These are phyloP conservation scores for Bremia lactucae DNA, from an alignment of 352 stramenopile genomes.

Conservation along the genomic window DNA sequence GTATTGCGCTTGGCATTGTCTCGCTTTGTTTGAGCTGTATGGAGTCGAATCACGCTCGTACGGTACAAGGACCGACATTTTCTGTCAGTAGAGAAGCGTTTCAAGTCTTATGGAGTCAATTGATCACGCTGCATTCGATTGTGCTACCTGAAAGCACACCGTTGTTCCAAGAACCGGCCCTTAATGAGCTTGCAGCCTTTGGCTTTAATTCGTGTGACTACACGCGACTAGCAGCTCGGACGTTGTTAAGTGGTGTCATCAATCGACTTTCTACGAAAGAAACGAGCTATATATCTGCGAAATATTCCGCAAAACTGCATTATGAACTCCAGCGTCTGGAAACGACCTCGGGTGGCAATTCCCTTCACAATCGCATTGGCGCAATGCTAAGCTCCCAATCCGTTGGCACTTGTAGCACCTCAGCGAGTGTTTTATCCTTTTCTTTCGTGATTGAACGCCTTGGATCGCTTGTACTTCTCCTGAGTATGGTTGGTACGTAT, in stretches of 20 bases:
- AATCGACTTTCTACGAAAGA: conserved; percentile 42
- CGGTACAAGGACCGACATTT: conserved; percentile 3
- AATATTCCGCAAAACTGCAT: conserved; percentile 74
- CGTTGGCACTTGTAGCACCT: conserved; percentile 17
- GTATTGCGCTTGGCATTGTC: conserved; percentile 53
- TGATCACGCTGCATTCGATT: conserved; percentile 79
- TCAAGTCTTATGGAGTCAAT: conserved; percentile 77
- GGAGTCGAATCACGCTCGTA: conserved; percentile 57
- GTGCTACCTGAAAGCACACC: conserved; percentile 64
- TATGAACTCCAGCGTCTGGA: conserved; percentile 69
- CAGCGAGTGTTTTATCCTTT: conserved; percentile 24
- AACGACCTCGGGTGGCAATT: conserved; percentile 37
- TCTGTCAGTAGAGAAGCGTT: conserved; percentile 69
- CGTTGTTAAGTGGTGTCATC: conserved; percentile 64
- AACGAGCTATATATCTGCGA: conserved; percentile 41
- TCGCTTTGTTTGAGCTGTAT: conserved; percentile 78
- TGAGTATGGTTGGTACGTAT: conserved; percentile 82
- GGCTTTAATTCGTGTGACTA: conserved; percentile 71
- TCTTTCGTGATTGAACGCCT: conserved; percentile 39
- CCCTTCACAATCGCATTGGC: conserved; percentile 9
- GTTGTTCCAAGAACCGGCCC: conserved; percentile 53
- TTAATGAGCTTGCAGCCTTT: conserved; percentile 64
- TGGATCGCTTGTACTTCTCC: conserved; percentile 61
- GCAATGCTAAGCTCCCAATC: conserved; percentile 9
- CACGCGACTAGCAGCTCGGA: conserved; percentile 58